phyloP scores from a whole-genome alignment of 2,329 filamentous ascomycete genomes.

The Microascus cirrosus region DNA sequence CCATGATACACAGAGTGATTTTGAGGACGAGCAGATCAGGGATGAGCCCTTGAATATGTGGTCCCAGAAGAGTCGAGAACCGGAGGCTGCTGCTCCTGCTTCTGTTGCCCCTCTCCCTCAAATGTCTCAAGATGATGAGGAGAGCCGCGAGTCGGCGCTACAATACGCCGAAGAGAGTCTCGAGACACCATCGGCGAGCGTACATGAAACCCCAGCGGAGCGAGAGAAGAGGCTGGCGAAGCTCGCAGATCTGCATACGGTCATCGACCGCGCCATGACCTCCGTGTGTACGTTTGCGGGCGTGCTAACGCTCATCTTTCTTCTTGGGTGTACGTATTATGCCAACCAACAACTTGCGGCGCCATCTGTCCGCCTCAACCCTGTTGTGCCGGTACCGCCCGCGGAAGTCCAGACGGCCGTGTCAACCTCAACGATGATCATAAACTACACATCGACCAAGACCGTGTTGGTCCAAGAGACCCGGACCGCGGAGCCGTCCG shows the following conservation, averaged over 20 bases:
- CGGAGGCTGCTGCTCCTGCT: neutral
- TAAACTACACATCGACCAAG: conserved; percentile 24
- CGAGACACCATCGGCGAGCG: conserved; percentile 23
- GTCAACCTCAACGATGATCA: conserved; percentile 19
- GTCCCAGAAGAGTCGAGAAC: neutral
- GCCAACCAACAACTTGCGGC: neutral
- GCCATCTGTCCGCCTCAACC: neutral
- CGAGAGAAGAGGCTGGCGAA: neutral
- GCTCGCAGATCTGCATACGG: neutral
- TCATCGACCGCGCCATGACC: neutral
- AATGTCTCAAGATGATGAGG: conserved; percentile 2
- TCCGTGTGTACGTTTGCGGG: neutral
- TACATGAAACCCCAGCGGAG: neutral
- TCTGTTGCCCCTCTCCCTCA: neutral
- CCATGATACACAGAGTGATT: conserved; percentile 2
- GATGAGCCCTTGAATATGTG: neutral
- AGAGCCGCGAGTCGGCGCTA: conserved; percentile 19
- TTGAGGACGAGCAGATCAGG: neutral
- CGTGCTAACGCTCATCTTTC: neutral
- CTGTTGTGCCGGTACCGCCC: neutral
- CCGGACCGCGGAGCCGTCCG: neutral
- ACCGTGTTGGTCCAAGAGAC: conserved; percentile 17
- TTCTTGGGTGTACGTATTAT: neutral
- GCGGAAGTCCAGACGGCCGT: neutral
- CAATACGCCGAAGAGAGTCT: conserved; percentile 38